Evolutionary conservation across 768 basidiomycete species (phyloP), one percentile per base, ranked within the genome.

Genomic region (Lepiota subincarnata): DNA sequence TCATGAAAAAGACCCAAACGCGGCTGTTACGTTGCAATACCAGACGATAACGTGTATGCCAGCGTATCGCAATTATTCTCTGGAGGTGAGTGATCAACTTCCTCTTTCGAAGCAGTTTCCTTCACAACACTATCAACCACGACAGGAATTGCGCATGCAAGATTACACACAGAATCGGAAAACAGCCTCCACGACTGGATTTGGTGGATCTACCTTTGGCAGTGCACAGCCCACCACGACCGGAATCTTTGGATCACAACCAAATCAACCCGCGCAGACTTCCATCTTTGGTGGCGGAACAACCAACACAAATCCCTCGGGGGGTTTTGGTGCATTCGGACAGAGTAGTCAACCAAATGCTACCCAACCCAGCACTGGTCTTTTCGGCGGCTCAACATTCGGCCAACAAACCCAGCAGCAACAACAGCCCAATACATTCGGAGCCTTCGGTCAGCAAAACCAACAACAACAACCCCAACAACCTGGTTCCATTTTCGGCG

Each of bases 11-110:
- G 92, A 94, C 53, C 59, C 72, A 14, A 72, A 48, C 46, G 54
- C 69, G 11, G 80, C 73, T 4, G n/a, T 39, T 7, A 47, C 41
- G 38, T 73, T 87, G 38, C 86, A 89, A 56, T 96, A 87, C 67
- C 92, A 95, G 68, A 80, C 84, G 35, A 92, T 92, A 50, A 80
- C 85, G 14, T 86, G 85, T 57, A 90, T 87, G 78, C 87, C 87
- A 13, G 77, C 78, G 14, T 96, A 93, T 64, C 70, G 78, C 55
- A 86, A 87, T 38, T 84, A 79, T 56, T 94, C 91, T 18, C 80
- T 89, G 57, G 92, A 86, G 76, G 89, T 83, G 59, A 45, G 73
- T 72, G 10, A 40, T 28, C 14, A 28, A 55, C 54, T 11, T 8
- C 6, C 31, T 44, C 36, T 50, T 35, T 48, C 36, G 4, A 6